phyloP scores from a whole-genome alignment of 805 yeast species.

The Cyberlindnera xishuangbannaensis region DNA sequence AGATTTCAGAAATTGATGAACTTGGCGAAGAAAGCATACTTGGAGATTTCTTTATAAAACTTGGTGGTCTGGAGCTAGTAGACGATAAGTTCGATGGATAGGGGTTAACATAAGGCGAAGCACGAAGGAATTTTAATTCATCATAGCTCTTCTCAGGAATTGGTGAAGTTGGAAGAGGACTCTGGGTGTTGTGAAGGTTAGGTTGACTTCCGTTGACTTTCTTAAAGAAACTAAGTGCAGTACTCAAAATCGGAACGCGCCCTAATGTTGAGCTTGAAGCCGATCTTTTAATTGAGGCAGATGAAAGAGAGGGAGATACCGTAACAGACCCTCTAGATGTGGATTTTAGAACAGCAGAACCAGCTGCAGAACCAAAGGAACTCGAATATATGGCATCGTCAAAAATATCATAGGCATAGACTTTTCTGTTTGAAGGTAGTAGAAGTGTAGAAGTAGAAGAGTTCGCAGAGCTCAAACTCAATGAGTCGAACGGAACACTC shows the following conservation, averaged over 20 bases:
- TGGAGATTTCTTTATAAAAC: constrained; percentile 9
- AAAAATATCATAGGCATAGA: constrained; percentile 57
- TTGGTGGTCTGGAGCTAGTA: constrained; percentile 9
- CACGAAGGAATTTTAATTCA: constrained; percentile 1
- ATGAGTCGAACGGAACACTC: constrained; percentile 1
- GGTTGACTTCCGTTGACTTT: constrained; percentile 14
- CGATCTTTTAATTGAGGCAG: constrained; percentile 12
- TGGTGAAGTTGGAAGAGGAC: constrained; percentile 5
- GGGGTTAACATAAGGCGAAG: constrained; percentile 10
- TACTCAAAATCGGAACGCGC: constrained; percentile 19
- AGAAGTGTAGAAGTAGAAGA: constrained; percentile 14
- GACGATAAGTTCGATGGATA: constrained; percentile 9
- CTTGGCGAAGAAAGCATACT: constrained; percentile 14
- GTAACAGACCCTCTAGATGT: constrained; percentile 1
- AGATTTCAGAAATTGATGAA: constrained; percentile 19
- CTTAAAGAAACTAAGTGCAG: constrained; percentile 23
- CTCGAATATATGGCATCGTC: constrained; percentile 55
- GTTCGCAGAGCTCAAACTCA: constrained; percentile 2
- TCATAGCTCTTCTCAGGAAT: constrained; percentile 9
- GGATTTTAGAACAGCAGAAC: neutral
- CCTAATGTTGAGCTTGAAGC: constrained; percentile 17
- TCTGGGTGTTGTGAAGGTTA: constrained; percentile 5
- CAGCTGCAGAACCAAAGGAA: constrained; percentile 10
- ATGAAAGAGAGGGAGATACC: constrained; percentile 7
- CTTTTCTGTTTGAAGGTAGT: constrained; percentile 27